Percentiles rank a stretch among this genome's conserved stretches.
Conservation (phyloP, 2,329 filamentous ascomycete genomes). For the Dryadomyces quercivorus region DNA sequence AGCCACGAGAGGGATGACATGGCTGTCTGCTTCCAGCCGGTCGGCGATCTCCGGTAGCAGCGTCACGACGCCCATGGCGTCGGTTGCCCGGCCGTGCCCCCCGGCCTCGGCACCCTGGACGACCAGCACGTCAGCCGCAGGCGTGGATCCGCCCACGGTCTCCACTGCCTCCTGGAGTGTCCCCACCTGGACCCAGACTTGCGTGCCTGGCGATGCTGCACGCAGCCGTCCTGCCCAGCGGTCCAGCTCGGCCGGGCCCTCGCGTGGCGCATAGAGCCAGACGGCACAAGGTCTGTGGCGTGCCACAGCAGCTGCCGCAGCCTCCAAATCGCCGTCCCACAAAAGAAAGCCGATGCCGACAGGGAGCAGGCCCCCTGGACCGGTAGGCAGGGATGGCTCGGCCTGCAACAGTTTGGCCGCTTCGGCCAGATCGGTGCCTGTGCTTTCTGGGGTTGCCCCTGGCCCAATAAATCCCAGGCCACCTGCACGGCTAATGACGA, state of each 20-base stretch:
- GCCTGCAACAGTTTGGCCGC: background rate
- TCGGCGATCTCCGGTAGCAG: conserved; percentile 45
- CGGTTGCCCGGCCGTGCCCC: conserved; percentile 43
- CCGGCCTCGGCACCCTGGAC: conserved; percentile 53
- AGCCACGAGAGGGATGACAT: conserved; percentile 32
- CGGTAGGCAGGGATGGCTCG: conserved; percentile 17
- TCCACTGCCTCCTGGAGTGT: conserved; percentile 42
- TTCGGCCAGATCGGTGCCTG: background rate
- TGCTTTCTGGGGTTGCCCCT: conserved; percentile 7
- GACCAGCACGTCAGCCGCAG: conserved; percentile 47
- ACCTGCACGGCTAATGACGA: conserved; percentile 26
- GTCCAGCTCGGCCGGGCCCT: conserved; percentile 21
- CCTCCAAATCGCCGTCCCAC: conserved; percentile 28
- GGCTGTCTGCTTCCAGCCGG: conserved; percentile 27
- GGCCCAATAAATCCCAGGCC: conserved; percentile 23
- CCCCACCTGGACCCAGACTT: conserved; percentile 43
- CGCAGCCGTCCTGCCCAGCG: conserved; percentile 20
- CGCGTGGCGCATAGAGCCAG: conserved; percentile 54
- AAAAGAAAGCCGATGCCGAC: conserved; percentile 53
- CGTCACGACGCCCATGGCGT: conserved; percentile 40
- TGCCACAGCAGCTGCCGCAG: conserved; percentile 34
- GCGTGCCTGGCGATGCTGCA: conserved; percentile 23
- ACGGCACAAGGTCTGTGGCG: conserved; percentile 44
- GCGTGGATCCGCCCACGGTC: conserved; percentile 33
- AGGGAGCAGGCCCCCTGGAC: conserved; percentile 22